phyloP scores from a whole-genome alignment of 169 alveolate genomes.

The Plasmodium gallinaceum region DNA sequence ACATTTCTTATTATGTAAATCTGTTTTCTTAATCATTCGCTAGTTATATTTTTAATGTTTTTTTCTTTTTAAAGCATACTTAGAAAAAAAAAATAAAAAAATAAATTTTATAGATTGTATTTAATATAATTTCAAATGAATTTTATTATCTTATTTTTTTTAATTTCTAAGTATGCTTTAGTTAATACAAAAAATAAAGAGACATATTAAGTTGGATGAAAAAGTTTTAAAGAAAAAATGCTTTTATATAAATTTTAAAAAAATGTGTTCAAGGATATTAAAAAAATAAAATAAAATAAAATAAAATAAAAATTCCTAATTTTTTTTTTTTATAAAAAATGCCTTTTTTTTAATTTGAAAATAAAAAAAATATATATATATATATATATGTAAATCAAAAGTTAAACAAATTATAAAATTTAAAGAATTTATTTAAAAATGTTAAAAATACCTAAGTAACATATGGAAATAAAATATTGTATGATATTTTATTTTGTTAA shows the following conservation, averaged over 20 bases:
- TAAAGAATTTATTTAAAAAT: neutral
- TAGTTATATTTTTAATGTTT: too few species aligned
- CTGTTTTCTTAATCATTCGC: too few species aligned
- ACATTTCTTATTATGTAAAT: too few species aligned
- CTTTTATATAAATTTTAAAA: neutral
- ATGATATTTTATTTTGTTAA: constrained; percentile 1
- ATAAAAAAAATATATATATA: constrained; percentile 3
- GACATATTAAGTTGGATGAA: neutral
- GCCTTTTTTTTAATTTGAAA: constrained; percentile 30
- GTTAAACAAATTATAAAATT: neutral
- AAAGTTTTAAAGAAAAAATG: too few species aligned
- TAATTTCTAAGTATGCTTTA: too few species aligned
- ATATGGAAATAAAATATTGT: neutral
- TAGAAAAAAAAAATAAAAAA: too few species aligned
- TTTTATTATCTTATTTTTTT: too few species aligned
- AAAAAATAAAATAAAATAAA: too few species aligned
- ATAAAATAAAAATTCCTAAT: too few species aligned
- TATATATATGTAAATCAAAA: neutral
- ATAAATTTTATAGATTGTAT: too few species aligned
- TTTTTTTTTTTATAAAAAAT: too few species aligned
- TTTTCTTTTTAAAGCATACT: too few species aligned
- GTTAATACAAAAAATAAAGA: neutral
- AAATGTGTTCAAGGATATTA: neutral
- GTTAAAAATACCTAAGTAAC: neutral
- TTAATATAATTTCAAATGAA: neutral